Evolutionary conservation across 179 eudicot species (phyloP).

Genomic region (Gypsophila paniculata): DNA sequence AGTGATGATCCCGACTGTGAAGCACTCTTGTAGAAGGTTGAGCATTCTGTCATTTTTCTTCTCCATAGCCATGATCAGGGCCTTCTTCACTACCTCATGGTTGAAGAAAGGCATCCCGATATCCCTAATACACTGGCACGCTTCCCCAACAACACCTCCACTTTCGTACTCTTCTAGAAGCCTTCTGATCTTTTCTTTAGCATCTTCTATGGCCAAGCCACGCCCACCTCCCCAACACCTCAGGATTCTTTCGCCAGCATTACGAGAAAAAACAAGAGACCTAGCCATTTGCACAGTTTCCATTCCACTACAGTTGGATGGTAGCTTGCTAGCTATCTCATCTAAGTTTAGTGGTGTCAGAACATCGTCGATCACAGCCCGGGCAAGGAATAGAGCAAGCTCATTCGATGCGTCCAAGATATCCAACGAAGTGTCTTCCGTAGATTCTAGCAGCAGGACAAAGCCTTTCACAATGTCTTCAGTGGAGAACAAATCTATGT

Average conservation of each 20-base stretch:
- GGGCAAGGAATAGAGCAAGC: constrained; percentile 76
- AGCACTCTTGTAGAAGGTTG: constrained; percentile 69
- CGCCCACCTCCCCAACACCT: constrained; percentile 99
- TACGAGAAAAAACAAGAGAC: constrained; percentile 76
- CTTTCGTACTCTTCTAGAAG: constrained; percentile 86
- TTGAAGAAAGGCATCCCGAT: constrained; percentile 93
- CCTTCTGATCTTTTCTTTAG: constrained; percentile 88
- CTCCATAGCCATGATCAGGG: constrained; percentile 96
- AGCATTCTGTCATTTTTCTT: constrained; percentile 91
- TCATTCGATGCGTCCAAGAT: constrained; percentile 86
- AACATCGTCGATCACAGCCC: constrained; percentile 93
- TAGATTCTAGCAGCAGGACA: constrained; percentile 78
- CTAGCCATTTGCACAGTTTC: constrained; percentile 83
- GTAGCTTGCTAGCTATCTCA: constrained; percentile 60
- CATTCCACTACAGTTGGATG: constrained; percentile 66
- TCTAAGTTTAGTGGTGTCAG: constrained; percentile 80
- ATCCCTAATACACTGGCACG: constrained; percentile 88
- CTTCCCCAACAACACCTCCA: constrained; percentile 82
- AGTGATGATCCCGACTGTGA: constrained; percentile 78
- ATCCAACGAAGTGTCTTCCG: constrained; percentile 93
- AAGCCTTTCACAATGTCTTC: constrained; percentile 87
- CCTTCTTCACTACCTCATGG: constrained; percentile 98
- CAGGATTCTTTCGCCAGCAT: constrained; percentile 90
- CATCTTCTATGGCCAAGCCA: constrained; percentile 97
- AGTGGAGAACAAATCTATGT: constrained; percentile 83